Evolutionary conservation across 148 eudicot species (phyloP).

Genomic region (Euryodendron excelsum): DNA sequence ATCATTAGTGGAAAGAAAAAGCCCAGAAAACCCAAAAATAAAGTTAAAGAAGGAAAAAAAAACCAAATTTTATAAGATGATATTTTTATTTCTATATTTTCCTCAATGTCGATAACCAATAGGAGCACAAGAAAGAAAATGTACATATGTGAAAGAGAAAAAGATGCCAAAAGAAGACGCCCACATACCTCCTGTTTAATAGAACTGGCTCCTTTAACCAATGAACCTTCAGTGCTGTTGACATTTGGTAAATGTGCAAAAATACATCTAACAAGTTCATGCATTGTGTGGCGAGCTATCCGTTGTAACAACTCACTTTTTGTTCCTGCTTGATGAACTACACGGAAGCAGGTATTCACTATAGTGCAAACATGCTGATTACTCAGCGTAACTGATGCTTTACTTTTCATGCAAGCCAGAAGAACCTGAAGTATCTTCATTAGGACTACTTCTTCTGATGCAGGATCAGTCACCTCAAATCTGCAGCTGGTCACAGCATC

Average conservation of each 20-base stretch:
- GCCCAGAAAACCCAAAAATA: not conserved
- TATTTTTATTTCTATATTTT: not conserved
- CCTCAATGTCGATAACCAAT: not conserved
- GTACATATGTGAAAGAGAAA: not conserved
- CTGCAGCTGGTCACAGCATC: slow-evolving; percentile 92
- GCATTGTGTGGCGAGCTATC: slow-evolving; percentile 88
- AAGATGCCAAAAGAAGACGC: not conserved
- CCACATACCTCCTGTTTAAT: slow-evolving; percentile 45
- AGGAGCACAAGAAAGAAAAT: not conserved
- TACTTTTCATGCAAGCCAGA: slow-evolving; percentile 87
- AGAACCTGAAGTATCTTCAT: slow-evolving; percentile 93
- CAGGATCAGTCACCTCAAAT: slow-evolving; percentile 95
- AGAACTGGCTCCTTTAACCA: slow-evolving; percentile 32
- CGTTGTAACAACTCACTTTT: slow-evolving; percentile 92
- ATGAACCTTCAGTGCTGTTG: slow-evolving; percentile 31
- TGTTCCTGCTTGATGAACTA: slow-evolving; percentile 87
- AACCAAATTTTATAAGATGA: not conserved
- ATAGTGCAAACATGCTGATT: slow-evolving; percentile 95
- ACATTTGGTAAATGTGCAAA: slow-evolving; percentile 65
- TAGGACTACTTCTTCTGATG: slow-evolving; percentile 90
- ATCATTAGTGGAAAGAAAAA: not conserved
- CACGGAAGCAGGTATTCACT: slow-evolving; percentile 81
- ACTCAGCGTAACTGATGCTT: slow-evolving; percentile 70
- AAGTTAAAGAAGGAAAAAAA: not conserved
- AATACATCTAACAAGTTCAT: slow-evolving; percentile 80